Evolutionary conservation across 148 eudicot genomes (phyloP).

Genomic region (Camellia granthamiana): DNA sequence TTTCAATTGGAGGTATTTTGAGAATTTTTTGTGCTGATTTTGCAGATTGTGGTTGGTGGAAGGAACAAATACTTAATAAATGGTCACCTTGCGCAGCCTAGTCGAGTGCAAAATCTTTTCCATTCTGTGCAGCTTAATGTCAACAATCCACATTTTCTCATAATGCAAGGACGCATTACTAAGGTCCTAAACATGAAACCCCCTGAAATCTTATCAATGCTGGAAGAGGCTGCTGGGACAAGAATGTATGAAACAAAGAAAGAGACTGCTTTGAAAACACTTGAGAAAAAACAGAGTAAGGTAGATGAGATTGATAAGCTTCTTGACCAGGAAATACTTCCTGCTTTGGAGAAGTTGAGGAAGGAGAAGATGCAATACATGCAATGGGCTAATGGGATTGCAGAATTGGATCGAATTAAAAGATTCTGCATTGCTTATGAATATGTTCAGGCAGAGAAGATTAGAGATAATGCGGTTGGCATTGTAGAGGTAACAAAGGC

Average conservation of each 20-base stretch:
- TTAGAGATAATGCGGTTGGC: conserved; percentile 66
- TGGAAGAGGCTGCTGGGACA: conserved; percentile 99
- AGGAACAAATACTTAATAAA: conserved; percentile 94
- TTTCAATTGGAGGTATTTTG: not conserved
- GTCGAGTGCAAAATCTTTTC: conserved; percentile 95
- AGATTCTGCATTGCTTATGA: conserved; percentile 95
- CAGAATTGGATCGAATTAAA: conserved; percentile 80
- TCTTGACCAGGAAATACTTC: conserved; percentile 85
- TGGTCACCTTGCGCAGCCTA: conserved; percentile 99
- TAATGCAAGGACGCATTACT: conserved; percentile 99
- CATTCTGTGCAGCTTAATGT: conserved; percentile 98
- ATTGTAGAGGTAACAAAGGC: conserved; percentile 60
- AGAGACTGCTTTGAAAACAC: conserved; percentile 91
- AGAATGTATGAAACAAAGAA: conserved; percentile 99
- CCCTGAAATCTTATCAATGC: conserved; percentile 98
- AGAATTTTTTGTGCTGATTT: conserved; percentile 18
- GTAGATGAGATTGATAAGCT: conserved; percentile 94
- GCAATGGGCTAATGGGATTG: conserved; percentile 98
- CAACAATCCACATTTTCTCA: conserved; percentile 96
- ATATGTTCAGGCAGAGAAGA: conserved; percentile 81
- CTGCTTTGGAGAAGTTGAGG: conserved; percentile 90
- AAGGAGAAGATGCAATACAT: conserved; percentile 91
- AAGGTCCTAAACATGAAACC: conserved; percentile 98
- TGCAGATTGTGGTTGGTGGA: conserved; percentile 98
- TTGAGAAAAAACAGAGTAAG: conserved; percentile 87